Evolutionary conservation across 2,329 filamentous ascomycete genomes (phyloP).

Genomic region (Verticillium tricorpus): DNA sequence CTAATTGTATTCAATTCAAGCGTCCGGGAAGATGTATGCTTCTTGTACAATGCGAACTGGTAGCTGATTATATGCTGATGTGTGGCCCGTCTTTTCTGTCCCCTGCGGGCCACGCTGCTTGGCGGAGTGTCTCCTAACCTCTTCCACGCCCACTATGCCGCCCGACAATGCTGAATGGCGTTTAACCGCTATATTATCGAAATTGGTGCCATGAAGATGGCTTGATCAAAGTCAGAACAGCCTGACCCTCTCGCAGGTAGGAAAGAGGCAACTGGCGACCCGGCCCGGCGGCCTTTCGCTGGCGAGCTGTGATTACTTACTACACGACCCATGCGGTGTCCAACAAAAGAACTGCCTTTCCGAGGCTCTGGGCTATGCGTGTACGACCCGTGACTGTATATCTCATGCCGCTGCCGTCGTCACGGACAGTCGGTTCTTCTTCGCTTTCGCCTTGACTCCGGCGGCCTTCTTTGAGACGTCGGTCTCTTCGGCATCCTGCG

Average conservation of each 20-base stretch:
- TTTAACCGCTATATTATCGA: not conserved
- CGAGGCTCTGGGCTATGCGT: not conserved
- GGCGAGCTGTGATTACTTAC: not conserved
- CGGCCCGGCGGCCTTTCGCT: not conserved
- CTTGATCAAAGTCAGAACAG: no score
- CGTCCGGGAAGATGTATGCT: not conserved
- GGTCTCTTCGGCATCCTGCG: conserved; percentile 39
- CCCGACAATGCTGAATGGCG: no score
- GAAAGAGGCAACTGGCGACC: not conserved
- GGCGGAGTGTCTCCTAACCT: not conserved
- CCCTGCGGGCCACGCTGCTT: not conserved
- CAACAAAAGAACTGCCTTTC: not conserved
- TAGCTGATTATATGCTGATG: not conserved
- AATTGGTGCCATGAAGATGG: not conserved
- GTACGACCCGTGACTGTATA: not conserved
- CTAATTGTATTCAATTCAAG: no score
- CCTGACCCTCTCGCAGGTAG: not conserved
- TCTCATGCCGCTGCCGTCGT: conserved; percentile 17
- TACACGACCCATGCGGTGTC: not conserved
- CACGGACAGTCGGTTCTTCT: conserved; percentile 39
- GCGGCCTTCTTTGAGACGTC: conserved; percentile 33
- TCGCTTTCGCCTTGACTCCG: conserved; percentile 33
- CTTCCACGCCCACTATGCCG: not conserved
- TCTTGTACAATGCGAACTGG: not conserved
- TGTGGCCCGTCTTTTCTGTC: not conserved